phyloP scores from a whole-genome alignment of 257 asterid species.

The Gardenia jasminoides region DNA sequence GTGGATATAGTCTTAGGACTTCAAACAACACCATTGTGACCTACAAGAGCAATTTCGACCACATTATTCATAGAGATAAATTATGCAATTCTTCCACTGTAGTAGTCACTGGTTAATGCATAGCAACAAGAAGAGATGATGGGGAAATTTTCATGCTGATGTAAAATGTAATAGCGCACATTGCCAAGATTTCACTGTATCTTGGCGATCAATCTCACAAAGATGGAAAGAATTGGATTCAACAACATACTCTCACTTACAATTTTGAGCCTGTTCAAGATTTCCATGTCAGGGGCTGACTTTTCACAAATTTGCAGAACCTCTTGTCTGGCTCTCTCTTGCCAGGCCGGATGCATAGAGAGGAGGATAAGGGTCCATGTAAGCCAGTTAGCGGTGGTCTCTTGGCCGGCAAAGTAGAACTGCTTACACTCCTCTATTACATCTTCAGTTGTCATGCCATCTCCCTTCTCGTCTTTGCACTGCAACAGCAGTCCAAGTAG shows the following conservation, averaged over 20 bases:
- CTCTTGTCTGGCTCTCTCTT: slow-evolving; percentile 5
- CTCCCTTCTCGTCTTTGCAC: slow-evolving; percentile 1
- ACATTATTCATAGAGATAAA: background rate
- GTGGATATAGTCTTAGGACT: background rate
- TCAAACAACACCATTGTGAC: slow-evolving; percentile 2
- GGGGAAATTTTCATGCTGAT: too few species aligned
- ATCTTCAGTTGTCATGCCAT: slow-evolving; percentile 19
- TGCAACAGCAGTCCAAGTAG: slow-evolving; percentile 26
- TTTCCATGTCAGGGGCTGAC: background rate
- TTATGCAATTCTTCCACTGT: background rate
- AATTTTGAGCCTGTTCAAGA: background rate
- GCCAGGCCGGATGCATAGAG: slow-evolving; percentile 7
- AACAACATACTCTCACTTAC: background rate
- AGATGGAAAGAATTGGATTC: background rate
- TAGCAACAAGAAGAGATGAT: too few species aligned
- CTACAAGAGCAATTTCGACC: background rate
- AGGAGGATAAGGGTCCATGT: background rate
- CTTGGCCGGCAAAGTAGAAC: slow-evolving; percentile 32
- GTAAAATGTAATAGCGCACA: too few species aligned
- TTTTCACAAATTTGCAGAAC: slow-evolving; percentile 9
- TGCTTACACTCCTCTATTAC: slow-evolving; percentile 29
- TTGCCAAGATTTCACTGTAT: too few species aligned
- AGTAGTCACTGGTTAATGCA: too few species aligned
- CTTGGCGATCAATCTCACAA: background rate
- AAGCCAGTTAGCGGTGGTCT: slow-evolving; percentile 26